Conservation (phyloP, 768 basidiomycete genomes). For the Naganishia vishniacii region DNA sequence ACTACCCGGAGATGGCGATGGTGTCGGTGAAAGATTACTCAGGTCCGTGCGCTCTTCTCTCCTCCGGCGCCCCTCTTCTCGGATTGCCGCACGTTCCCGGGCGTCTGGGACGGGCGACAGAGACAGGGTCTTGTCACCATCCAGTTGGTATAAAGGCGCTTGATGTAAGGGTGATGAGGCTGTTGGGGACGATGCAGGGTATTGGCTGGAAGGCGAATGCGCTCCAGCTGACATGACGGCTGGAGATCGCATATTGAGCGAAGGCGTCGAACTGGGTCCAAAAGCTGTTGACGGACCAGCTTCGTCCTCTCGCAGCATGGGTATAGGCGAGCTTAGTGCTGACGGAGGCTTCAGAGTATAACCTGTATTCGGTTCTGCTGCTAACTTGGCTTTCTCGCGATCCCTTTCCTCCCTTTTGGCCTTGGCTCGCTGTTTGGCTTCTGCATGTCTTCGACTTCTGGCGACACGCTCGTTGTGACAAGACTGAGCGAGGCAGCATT, state of each 20-base stretch:
- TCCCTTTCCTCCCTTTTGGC: constrained; percentile 43
- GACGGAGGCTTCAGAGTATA: neutral
- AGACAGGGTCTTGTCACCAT: neutral
- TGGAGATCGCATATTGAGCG: constrained; percentile 4
- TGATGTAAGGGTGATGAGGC: neutral
- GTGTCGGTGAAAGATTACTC: constrained; percentile 1
- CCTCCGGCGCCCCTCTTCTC: neutral
- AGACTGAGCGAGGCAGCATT: constrained; percentile 53
- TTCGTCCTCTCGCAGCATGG: neutral
- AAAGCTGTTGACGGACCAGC: neutral
- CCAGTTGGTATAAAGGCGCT: neutral
- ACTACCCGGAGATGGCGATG: constrained; percentile 16
- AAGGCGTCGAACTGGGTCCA: neutral
- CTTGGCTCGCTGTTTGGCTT: constrained; percentile 67
- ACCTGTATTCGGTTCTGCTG: constrained; percentile 1
- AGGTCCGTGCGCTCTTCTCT: constrained; percentile 4
- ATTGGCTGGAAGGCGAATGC: constrained; percentile 12
- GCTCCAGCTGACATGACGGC: neutral
- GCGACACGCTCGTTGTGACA: constrained; percentile 98
- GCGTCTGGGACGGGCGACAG: constrained; percentile 15
- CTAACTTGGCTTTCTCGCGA: constrained; percentile 31
- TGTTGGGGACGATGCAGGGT: neutral
- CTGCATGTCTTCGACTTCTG: constrained; percentile 80
- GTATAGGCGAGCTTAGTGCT: neutral
- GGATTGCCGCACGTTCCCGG: neutral